Conservation (phyloP, 2,329 filamentous ascomycete species). For the Coniella vitis region DNA sequence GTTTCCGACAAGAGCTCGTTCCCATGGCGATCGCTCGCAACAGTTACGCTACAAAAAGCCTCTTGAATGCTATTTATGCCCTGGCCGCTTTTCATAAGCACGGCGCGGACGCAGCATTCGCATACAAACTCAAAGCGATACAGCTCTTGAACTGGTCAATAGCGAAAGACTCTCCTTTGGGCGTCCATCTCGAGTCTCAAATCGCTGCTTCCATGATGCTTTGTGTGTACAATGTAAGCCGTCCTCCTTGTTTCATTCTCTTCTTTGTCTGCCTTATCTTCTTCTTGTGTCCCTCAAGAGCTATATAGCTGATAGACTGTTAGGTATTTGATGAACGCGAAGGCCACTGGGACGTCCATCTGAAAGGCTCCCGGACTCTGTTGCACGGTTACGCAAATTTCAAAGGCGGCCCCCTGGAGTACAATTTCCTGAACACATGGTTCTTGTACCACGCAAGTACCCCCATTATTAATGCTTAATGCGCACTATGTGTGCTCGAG, state of each 20-base stretch:
- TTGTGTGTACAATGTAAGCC: slow-evolving; percentile 40
- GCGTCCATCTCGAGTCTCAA: slow-evolving; percentile 29
- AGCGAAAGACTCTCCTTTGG: slow-evolving; percentile 19
- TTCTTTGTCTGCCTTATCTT: background rate
- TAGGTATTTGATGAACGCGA: slow-evolving; percentile 43
- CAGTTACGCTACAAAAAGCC: slow-evolving; percentile 29
- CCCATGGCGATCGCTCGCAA: slow-evolving; percentile 36
- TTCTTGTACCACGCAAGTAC: slow-evolving; percentile 33
- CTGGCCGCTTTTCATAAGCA: slow-evolving; percentile 36
- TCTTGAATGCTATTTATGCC: slow-evolving; percentile 38
- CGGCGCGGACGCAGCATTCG: slow-evolving; percentile 32
- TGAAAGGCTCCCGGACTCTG: slow-evolving; percentile 35
- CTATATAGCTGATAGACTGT: slow-evolving; percentile 11
- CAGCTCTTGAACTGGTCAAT: slow-evolving; percentile 32
- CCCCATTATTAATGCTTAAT: background rate
- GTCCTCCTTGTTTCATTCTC: background rate
- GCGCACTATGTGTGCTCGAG: background rate
- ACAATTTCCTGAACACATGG: slow-evolving; percentile 38
- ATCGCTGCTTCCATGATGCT: slow-evolving; percentile 44
- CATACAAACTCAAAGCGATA: slow-evolving; percentile 36
- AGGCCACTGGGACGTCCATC: slow-evolving; percentile 38
- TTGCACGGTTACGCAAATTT: slow-evolving; percentile 21
- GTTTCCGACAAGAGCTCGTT: slow-evolving; percentile 37
- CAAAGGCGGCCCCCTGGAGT: slow-evolving; percentile 23
- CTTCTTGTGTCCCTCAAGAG: background rate